Evolutionary conservation across 768 basidiomycete species (phyloP).

Genomic region (Tulasnella sp.): DNA sequence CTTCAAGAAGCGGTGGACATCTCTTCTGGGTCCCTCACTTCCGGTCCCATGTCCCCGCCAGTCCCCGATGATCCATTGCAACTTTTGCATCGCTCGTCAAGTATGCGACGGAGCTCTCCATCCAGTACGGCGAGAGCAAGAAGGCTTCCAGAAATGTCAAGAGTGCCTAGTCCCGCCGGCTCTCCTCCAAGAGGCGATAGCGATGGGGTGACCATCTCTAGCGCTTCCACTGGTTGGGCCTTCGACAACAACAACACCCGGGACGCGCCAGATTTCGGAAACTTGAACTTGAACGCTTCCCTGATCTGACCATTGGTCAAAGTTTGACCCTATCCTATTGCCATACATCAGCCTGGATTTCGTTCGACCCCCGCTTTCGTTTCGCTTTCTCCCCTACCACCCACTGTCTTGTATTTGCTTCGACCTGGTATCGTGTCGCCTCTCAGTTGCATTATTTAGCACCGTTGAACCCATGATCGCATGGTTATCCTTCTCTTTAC

Average conservation of each 20-base stretch:
- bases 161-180: neutral
- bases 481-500: no score
- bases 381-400: no score
- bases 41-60: neutral
- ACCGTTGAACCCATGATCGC: no score
- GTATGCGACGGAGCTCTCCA: neutral
- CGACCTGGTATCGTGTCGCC: no score
- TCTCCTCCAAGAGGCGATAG: neutral
- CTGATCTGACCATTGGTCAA: no score
- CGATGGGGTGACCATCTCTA: slow-evolving; percentile 3
- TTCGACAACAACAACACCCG: neutral
- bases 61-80: neutral
- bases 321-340: no score
- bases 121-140: neutral
- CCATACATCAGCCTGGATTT: no score
- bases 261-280: slow-evolving; percentile 9
- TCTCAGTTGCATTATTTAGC: no score
- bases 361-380: no score
- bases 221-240: slow-evolving; percentile 4
- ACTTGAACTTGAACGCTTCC: no score
- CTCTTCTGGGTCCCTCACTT: neutral
- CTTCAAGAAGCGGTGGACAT: neutral
- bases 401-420: no score
- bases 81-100: neutral
- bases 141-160: neutral